Base-by-base conservation (phyloP, 768 basidiomycete genomes). In the Psilocybe cubensis region DNA sequence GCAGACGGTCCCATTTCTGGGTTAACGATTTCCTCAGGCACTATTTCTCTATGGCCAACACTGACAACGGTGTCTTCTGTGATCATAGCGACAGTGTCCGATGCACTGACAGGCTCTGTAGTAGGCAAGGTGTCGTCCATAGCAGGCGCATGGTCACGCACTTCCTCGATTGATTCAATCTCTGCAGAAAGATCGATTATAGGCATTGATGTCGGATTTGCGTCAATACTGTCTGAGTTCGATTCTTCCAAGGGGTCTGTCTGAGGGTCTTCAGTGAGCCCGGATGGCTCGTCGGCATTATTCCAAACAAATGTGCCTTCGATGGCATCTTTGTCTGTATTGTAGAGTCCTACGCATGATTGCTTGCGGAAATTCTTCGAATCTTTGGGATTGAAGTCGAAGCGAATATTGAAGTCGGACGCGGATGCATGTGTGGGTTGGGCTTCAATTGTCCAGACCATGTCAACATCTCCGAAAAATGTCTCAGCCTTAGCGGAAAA, bases 401-500 rank as follows among this genome's bases (percentile, higher is more conserved):
- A 54, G 33, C 25, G 40, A 41, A 42, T 14, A 11, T 38, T 14
- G 8, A 17, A 14, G 12, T 38, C n/a, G 35, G 18, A 18, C 3
- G 11, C 8, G n/a, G 47, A 14, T 29, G 20, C 2, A 12, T 43
- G n/a, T 3, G 41, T 20, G 17, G 29, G 11, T 33, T 31, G 21
- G 47, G 29, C 23, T 47, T 46, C 46, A 4, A 48, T 28, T 7
- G 31, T 53, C 17, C 56, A 48, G 12, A 18, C 31, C 1, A 61
- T 45, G 12, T 58, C 23, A 0, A 56, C 6, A 4, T 10, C 18
- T 5, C 45, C 54, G 9, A 51, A 45, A 38, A 43, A 57, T 3
- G 40, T 52, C 11, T 54, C 55, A 4, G 40, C 55, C 14, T 45
- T 57, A 3, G 41, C 61, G 4, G 20, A 21, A 9, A 59, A n/a